Evolutionary conservation across 495 filamentous ascomycete species (phyloP).

Genomic region (Xylaria longipes): DNA sequence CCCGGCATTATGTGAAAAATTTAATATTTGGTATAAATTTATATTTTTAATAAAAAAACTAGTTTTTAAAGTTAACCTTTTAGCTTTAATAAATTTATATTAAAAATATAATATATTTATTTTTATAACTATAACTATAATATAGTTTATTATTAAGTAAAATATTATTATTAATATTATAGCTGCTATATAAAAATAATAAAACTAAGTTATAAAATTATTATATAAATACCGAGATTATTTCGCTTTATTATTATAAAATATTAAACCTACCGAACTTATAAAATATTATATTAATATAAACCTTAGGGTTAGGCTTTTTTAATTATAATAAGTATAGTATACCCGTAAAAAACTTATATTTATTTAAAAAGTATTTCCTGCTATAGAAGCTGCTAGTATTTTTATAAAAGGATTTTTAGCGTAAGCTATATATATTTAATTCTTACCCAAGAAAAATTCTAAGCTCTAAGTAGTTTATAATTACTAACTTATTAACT

Average conservation of each 20-base stretch:
- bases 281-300: not conserved
- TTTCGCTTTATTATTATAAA: not conserved
- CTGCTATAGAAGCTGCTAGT: not conserved
- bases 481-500: not conserved
- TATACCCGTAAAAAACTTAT: not conserved
- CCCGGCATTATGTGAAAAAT: not conserved
- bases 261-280: not conserved
- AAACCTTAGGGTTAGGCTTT: not conserved
- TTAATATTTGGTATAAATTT: too few relatives aligned
- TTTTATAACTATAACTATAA: not conserved
- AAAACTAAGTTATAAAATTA: not conserved
- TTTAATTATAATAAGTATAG: not conserved
- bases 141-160: not conserved
- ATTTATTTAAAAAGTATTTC: conserved; percentile 4
- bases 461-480: not conserved
- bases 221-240: not conserved
- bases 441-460: not conserved
- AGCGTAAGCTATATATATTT: not conserved
- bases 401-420: not conserved
- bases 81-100: not conserved
- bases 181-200: not conserved
- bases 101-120: not conserved
- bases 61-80: not conserved
- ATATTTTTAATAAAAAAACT: not conserved
- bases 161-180: not conserved